Evolutionary conservation across 495 filamentous ascomycete species (phyloP).

Genomic region (Neurospora hispaniola): DNA sequence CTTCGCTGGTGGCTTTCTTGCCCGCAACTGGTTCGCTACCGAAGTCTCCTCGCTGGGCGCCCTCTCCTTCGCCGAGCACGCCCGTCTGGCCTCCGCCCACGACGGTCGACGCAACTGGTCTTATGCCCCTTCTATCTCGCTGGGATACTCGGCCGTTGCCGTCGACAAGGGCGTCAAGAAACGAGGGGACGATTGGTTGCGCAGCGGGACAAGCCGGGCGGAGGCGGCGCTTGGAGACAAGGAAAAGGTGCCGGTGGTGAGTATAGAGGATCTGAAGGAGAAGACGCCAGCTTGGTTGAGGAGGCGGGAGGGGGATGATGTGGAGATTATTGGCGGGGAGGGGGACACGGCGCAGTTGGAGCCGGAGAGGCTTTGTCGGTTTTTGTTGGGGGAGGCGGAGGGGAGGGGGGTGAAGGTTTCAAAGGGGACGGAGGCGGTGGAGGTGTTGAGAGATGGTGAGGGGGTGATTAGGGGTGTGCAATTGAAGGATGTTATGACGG

Average conservation of each 20-base stretch:
- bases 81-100: conserved; percentile 48
- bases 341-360: conserved; percentile 56
- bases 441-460: conserved; percentile 37
- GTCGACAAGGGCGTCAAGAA: conserved; percentile 13
- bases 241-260: conserved; percentile 10
- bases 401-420: conserved; percentile 55
- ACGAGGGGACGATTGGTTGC: conserved; percentile 51
- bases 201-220: conserved; percentile 51
- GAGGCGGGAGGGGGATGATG: conserved; percentile 32
- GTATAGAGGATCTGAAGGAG: neutral
- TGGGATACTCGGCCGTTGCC: conserved; percentile 38
- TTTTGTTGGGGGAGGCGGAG: conserved; percentile 47
- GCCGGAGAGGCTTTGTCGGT: conserved; percentile 51
- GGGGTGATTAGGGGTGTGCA: conserved; percentile 37
- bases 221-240: conserved; percentile 40
- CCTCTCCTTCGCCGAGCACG: conserved; percentile 61
- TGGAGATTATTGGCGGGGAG: conserved; percentile 54
- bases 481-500: conserved; percentile 31
- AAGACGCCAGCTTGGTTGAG: conserved; percentile 50
- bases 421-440: conserved; percentile 48
- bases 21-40: conserved; percentile 58
- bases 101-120: conserved; percentile 56
- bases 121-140: conserved; percentile 51
- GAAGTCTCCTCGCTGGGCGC: conserved; percentile 46
- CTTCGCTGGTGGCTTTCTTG: conserved; percentile 63